Conservation (phyloP, 805 yeast species). For the Suhomyces faveliae region DNA sequence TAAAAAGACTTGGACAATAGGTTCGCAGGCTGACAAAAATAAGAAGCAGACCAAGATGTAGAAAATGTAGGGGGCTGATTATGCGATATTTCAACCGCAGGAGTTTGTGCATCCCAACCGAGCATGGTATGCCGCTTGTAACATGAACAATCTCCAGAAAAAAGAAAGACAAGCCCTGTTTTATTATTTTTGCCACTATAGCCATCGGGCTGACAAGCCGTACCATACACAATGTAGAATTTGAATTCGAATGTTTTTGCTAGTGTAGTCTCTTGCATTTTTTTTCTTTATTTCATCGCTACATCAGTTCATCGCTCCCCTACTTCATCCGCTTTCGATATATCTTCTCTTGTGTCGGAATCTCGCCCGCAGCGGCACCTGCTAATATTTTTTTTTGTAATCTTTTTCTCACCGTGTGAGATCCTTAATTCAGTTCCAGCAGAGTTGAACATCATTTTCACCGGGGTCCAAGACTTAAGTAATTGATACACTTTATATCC, state of each 20-base stretch:
- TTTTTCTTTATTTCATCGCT: too few species aligned
- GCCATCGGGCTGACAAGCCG: too few species aligned
- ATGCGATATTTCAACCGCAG: background rate
- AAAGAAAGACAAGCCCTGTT: background rate
- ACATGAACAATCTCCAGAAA: background rate
- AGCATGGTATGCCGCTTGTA: background rate
- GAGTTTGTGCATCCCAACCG: background rate
- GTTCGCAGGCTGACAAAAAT: background rate
- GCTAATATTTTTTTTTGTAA: background rate
- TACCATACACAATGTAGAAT: too few species aligned
- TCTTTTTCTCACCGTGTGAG: slow-evolving; percentile 4
- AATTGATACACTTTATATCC: background rate
- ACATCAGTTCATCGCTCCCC: background rate
- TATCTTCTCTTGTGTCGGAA: background rate
- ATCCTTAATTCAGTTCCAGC: background rate
- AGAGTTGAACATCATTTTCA: background rate
- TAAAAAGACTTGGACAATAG: background rate
- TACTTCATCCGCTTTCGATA: background rate
- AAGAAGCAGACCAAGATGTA: background rate
- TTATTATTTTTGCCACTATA: background rate
- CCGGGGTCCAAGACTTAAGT: background rate
- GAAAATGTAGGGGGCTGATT: background rate
- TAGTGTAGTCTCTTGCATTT: too few species aligned
- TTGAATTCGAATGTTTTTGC: too few species aligned
- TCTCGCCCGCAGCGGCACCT: background rate